Percentiles rank a stretch among this genome's conserved stretches.
These are phyloP conservation scores for Pholiota microspora DNA, from an alignment of 768 basidiomycete species.

Conservation along the genomic window DNA sequence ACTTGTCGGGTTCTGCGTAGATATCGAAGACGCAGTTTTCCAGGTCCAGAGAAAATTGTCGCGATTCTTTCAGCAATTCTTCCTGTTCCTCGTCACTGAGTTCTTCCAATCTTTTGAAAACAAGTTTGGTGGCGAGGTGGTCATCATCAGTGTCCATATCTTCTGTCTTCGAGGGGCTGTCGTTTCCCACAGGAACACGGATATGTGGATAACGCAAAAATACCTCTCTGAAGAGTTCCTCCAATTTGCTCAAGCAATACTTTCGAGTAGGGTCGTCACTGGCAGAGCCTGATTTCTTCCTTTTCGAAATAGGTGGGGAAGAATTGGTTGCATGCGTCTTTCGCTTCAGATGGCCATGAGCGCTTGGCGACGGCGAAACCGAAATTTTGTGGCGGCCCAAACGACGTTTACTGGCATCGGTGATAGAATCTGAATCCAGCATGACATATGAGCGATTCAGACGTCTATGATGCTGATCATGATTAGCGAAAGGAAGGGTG, in stretches of 20 bases:
- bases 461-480: constrained; percentile 35
- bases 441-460: constrained; percentile 31
- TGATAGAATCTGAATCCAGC: constrained; percentile 41
- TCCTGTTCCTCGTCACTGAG: constrained; percentile 61
- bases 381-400: constrained; percentile 28
- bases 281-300: constrained; percentile 22
- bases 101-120: constrained; percentile 49
- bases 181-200: constrained; percentile 22
- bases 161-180: constrained; percentile 17
- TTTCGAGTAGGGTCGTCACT: constrained; percentile 74
- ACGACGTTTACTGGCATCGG: constrained; percentile 32
- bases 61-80: constrained; percentile 53
- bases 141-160: constrained; percentile 3
- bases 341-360: constrained; percentile 45
- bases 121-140: constrained; percentile 16
- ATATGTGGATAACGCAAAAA: constrained; percentile 70
- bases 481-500: background rate
- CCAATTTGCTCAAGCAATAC: constrained; percentile 77
- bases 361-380: constrained; percentile 28
- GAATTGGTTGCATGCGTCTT: constrained; percentile 38
- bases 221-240: constrained; percentile 67
- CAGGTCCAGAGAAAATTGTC: constrained; percentile 65
- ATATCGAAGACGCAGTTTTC: constrained; percentile 76
- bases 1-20: constrained; percentile 76
- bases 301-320: constrained; percentile 20